Conservation (phyloP, 176 grass and related monocot species). For the Juncus inflexus region DNA sequence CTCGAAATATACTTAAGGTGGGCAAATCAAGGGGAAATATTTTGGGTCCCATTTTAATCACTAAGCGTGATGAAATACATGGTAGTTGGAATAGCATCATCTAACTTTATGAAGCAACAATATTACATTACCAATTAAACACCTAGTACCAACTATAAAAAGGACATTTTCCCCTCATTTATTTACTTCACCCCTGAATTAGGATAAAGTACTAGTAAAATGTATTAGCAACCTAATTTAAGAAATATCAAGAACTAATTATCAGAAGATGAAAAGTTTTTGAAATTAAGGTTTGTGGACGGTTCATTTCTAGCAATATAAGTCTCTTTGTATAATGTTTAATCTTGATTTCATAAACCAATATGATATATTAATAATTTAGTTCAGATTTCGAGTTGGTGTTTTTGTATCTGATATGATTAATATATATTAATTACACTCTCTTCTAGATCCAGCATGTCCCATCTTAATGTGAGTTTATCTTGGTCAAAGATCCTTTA, state of each 20-base stretch:
- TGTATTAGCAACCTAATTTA: constrained; percentile 4
- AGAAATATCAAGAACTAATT: not conserved
- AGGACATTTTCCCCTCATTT: not conserved
- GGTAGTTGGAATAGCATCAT: constrained; percentile 30
- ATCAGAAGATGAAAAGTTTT: no score
- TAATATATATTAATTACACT: constrained; percentile 24
- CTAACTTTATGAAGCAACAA: constrained; percentile 8
- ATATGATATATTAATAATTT: not conserved
- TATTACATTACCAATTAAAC: constrained; percentile 8
- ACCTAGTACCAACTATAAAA: not conserved
- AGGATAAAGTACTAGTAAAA: constrained; percentile 13
- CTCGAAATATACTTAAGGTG: no score
- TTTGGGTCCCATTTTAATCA: constrained; percentile 10
- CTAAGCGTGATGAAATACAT: constrained; percentile 14
- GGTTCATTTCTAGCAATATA: no score
- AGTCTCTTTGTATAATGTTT: not conserved
- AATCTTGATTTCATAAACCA: constrained; percentile 9
- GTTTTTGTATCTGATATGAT: not conserved
- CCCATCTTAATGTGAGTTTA: constrained; percentile 24
- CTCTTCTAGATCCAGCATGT: constrained; percentile 33
- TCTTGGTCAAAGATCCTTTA: constrained; percentile 30
- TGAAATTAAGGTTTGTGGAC: no score
- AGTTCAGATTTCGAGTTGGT: not conserved
- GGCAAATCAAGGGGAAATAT: constrained; percentile 5
- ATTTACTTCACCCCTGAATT: constrained; percentile 7